Evolutionary conservation across 805 yeast species (phyloP).

Genomic region (Ogataea naganishii): DNA sequence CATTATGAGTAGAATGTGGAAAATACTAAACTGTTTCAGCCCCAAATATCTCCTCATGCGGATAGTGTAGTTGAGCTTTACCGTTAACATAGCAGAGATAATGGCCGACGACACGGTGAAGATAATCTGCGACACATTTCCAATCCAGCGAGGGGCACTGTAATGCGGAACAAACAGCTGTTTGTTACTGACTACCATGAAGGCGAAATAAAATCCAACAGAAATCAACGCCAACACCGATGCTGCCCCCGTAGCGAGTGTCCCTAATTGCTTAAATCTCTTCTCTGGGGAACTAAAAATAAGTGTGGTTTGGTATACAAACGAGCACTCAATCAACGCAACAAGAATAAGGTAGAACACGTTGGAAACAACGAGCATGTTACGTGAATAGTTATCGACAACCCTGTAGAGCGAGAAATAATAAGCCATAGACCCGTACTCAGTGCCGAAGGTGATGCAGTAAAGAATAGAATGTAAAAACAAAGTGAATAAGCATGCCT

Average conservation of each 20-base stretch:
- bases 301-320: slow-evolving; percentile 63
- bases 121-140: slow-evolving; percentile 47
- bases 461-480: slow-evolving; percentile 55
- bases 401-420: slow-evolving; percentile 37
- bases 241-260: slow-evolving; percentile 28
- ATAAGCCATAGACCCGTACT: slow-evolving; percentile 40
- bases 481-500: slow-evolving; percentile 44
- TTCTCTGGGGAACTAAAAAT: slow-evolving; percentile 56
- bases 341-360: slow-evolving; percentile 54
- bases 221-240: slow-evolving; percentile 43
- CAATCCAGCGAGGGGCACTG: slow-evolving; percentile 27
- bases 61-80: slow-evolving; percentile 64
- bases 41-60: slow-evolving; percentile 71
- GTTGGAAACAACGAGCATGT: slow-evolving; percentile 52
- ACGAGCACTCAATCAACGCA: slow-evolving; percentile 50
- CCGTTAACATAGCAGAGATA: slow-evolving; percentile 49
- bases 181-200: slow-evolving; percentile 36
- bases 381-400: slow-evolving; percentile 29
- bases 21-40: slow-evolving; percentile 69
- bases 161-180: slow-evolving; percentile 13
- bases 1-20: slow-evolving; percentile 77
- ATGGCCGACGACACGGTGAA: slow-evolving; percentile 63
- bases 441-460: slow-evolving; percentile 43
- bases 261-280: slow-evolving; percentile 29
- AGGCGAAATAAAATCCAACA: slow-evolving; percentile 48